Evolutionary conservation across 257 asterid species (phyloP).

Genomic region (Solanum peruvianum): DNA sequence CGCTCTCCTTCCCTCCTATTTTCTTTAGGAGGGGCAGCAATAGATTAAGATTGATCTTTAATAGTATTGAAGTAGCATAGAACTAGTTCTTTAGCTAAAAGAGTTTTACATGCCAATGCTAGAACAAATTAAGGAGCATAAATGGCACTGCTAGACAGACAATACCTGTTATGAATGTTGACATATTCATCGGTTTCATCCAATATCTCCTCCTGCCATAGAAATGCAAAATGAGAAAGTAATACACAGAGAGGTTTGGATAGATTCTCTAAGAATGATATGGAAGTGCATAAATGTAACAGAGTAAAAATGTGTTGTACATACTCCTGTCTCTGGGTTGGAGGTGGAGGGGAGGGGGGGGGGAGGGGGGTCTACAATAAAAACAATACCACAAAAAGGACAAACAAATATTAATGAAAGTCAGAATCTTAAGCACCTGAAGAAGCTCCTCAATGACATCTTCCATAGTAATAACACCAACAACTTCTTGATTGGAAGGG

Average conservation of each 20-base stretch:
- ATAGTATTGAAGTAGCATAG: neutral
- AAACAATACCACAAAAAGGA: neutral
- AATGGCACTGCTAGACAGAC: neutral
- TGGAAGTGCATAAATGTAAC: neutral
- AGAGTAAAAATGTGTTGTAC: neutral
- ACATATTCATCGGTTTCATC: constrained; percentile 98
- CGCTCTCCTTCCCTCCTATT: neutral
- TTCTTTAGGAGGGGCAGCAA: neutral
- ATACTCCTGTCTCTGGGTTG: neutral
- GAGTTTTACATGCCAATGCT: neutral
- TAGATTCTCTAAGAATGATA: neutral
- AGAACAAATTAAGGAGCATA: neutral
- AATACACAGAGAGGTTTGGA: neutral
- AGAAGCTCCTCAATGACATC: constrained; percentile 99
- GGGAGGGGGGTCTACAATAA: neutral
- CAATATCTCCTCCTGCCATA: constrained; percentile 86
- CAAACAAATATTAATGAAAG: neutral
- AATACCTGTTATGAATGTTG: constrained; percentile 92
- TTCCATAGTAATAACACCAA: constrained; percentile 95
- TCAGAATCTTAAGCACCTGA: constrained; percentile 43
- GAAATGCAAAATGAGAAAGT: neutral
- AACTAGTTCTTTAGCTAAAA: neutral
- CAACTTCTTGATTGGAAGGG: constrained; percentile 66
- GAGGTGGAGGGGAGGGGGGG: neutral
- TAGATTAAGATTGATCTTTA: neutral